These are phyloP conservation scores for Euphorbia corollata DNA, from an alignment of 441 rosid genomes.

Conservation along the genomic window DNA sequence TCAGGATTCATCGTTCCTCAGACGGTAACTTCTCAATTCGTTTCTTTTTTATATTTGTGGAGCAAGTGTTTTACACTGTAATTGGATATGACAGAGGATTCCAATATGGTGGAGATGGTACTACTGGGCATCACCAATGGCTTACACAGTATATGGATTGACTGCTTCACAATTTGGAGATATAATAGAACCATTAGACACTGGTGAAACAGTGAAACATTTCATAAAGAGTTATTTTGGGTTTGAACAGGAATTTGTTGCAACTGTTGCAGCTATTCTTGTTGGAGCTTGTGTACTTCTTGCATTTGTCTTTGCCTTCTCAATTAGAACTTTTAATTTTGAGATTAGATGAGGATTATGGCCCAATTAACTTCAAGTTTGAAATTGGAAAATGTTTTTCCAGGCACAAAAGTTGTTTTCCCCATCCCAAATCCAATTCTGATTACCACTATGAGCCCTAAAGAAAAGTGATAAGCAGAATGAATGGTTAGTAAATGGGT, in stretches of 20 bases:
- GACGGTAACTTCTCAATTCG: conserved; percentile 25
- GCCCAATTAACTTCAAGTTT: neutral
- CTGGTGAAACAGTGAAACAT: conserved; percentile 46
- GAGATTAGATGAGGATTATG: conserved; percentile 37
- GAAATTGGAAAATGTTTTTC: no score
- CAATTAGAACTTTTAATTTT: conserved; percentile 65
- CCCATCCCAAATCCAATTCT: neutral
- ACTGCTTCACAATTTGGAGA: conserved; percentile 71
- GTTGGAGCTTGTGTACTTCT: conserved; percentile 44
- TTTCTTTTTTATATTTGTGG: no score
- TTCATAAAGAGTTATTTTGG: conserved; percentile 50
- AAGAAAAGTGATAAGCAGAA: neutral
- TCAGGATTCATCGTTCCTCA: conserved; percentile 52
- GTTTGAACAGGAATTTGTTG: conserved; percentile 46
- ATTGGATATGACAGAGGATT: conserved; percentile 44
- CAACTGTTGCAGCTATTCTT: conserved; percentile 37
- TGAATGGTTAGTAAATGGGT: neutral
- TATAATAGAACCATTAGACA: conserved; percentile 31
- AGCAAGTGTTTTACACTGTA: neutral
- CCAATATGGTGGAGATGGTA: conserved; percentile 92
- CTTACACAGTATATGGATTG: conserved; percentile 73
- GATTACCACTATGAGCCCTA: neutral
- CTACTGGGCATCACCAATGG: conserved; percentile 58
- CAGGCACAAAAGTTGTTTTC: no score
- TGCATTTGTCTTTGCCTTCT: conserved; percentile 53